Evolutionary conservation across 129 eudicot species (phyloP).

Genomic region (Ambrosia artemisiifolia): DNA sequence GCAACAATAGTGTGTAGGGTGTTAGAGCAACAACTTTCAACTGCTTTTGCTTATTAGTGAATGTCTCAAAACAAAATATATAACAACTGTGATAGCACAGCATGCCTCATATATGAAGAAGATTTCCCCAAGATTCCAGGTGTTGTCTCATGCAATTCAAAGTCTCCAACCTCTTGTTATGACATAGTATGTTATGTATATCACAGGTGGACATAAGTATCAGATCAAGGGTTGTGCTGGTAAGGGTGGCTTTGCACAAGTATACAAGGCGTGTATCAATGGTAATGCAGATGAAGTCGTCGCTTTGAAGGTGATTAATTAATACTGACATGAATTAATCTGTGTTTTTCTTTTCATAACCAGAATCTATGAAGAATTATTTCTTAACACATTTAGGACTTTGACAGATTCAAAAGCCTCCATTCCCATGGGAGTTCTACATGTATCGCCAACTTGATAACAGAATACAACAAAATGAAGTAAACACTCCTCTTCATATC

Average conservation of each 20-base stretch:
- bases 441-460: slow-evolving; percentile 91
- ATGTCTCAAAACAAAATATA: too few relatives aligned
- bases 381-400: slow-evolving; percentile 17
- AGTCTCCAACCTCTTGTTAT: neutral
- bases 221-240: slow-evolving; percentile 95
- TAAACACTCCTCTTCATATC: slow-evolving; percentile 35
- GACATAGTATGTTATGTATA: too few relatives aligned
- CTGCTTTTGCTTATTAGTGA: too few relatives aligned
- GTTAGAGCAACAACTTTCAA: too few relatives aligned
- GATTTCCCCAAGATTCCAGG: too few relatives aligned
- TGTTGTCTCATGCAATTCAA: too few relatives aligned
- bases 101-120: too few relatives aligned
- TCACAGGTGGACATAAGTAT: slow-evolving; percentile 73
- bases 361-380: neutral
- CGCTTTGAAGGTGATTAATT: slow-evolving; percentile 72
- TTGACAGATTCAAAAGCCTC: slow-evolving; percentile 91
- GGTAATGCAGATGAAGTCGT: slow-evolving; percentile 67
- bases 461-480: slow-evolving; percentile 68
- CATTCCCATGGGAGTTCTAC: slow-evolving; percentile 96
- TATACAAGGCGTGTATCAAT: slow-evolving; percentile 65
- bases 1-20: too few relatives aligned
- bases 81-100: too few relatives aligned
- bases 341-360: neutral
- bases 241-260: slow-evolving; percentile 96
- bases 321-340: neutral